Percentiles rank a stretch among this genome's conserved stretches.
These are phyloP conservation scores for Monosporascus sp. DNA, from an alignment of 2,329 filamentous ascomycete species.

Conservation along the genomic window DNA sequence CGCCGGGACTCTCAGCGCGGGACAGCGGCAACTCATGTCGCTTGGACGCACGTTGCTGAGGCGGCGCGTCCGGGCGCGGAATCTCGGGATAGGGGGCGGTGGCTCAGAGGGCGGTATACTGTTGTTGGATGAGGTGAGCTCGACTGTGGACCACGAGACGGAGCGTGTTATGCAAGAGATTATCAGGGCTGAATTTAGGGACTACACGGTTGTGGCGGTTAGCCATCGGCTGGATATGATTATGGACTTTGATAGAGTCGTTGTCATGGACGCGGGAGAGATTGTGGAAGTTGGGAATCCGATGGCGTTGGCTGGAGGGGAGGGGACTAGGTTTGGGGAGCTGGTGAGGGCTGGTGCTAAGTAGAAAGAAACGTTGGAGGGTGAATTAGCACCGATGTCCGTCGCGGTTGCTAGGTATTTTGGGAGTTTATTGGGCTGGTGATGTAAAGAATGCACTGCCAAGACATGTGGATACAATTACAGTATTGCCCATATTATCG, in stretches of 20 bases:
- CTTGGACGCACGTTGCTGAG: constrained; percentile 23
- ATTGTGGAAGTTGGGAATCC: constrained; percentile 35
- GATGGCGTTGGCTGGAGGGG: constrained; percentile 7
- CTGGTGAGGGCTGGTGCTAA: constrained; percentile 6
- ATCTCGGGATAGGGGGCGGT: constrained; percentile 13
- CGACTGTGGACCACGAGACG: constrained; percentile 25
- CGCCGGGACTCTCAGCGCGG: constrained; percentile 41
- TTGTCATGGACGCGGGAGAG: constrained; percentile 41
- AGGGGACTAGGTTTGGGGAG: constrained; percentile 17
- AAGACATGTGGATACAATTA: too few species aligned
- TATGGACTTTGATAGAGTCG: constrained; percentile 43
- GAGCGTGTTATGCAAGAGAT: constrained; percentile 21
- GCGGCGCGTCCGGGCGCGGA: constrained; percentile 16
- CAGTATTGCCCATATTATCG: too few species aligned
- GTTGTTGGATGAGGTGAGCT: constrained; percentile 29
- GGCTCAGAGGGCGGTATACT: constrained; percentile 21
- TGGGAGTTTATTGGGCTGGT: too few species aligned
- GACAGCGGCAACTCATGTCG: constrained; percentile 35
- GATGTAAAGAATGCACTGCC: too few species aligned
- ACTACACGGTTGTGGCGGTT: constrained; percentile 43
- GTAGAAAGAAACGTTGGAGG: not conserved
- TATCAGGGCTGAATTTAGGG: constrained; percentile 18
- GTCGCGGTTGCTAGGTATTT: too few species aligned
- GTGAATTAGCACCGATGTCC: too few species aligned
- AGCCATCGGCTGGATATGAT: constrained; percentile 34